These are phyloP conservation scores for Eutypella sp. DNA, from an alignment of 2,329 filamentous ascomycete species.

Conservation along the genomic window DNA sequence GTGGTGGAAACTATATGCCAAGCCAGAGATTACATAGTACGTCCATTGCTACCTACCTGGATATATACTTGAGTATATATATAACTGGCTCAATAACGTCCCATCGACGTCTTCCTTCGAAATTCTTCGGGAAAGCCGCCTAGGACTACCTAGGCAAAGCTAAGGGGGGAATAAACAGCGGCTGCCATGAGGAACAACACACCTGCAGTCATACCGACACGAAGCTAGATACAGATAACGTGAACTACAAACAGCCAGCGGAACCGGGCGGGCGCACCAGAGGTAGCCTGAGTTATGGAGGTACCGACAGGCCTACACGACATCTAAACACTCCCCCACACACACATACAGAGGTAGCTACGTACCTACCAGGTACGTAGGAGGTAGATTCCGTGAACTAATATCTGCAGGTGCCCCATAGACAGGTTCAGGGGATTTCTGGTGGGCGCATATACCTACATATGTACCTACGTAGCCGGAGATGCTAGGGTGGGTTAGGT, in stretches of 20 bases:
- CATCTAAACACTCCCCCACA: background rate
- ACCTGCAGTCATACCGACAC: background rate
- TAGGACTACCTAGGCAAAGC: no score
- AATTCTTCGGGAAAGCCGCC: no score
- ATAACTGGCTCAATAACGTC: background rate
- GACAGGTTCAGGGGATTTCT: background rate
- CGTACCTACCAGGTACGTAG: background rate
- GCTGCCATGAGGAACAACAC: no score
- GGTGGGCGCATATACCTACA: background rate
- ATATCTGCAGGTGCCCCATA: background rate
- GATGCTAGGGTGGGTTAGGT: background rate
- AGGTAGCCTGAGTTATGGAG: no score
- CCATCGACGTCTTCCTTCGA: background rate
- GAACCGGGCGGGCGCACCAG: no score
- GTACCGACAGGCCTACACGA: background rate
- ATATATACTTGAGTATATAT: no score
- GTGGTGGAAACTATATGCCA: no score
- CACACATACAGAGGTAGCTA: background rate
- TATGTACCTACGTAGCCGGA: background rate
- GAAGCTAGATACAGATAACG: background rate
- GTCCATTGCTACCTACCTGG: no score
- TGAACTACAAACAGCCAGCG: no score
- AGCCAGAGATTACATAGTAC: no score
- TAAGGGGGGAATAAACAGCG: no score
- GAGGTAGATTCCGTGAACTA: background rate